These are phyloP conservation scores for Blastobotrys illinoisensis DNA, from an alignment of 1,139 yeast genomes.

Conservation along the genomic window DNA sequence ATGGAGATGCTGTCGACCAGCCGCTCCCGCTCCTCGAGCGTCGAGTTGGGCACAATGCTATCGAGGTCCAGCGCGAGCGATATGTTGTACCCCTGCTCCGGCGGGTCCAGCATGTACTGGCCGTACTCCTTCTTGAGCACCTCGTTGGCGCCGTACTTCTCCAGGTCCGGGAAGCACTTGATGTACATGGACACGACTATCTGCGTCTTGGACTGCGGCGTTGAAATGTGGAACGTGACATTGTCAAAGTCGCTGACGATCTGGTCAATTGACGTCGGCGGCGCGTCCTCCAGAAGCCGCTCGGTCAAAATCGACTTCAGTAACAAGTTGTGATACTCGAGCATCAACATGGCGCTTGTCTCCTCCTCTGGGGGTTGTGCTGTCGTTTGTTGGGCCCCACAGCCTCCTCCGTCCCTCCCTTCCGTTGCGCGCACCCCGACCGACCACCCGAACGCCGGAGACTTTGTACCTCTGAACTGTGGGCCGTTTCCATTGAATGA, in stretches of 20 bases:
- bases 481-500: no score
- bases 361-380: background rate
- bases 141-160: constrained; percentile 52
- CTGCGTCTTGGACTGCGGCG: constrained; percentile 63
- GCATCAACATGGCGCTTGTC: constrained; percentile 30
- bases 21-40: constrained; percentile 41
- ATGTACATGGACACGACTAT: constrained; percentile 65
- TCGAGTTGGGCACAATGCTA: constrained; percentile 33
- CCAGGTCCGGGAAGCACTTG: constrained; percentile 72
- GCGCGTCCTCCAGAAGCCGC: constrained; percentile 36
- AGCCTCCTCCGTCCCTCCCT: background rate
- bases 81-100: constrained; percentile 79
- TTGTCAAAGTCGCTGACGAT: constrained; percentile 92
- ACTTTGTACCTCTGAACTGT: no score
- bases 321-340: constrained; percentile 41
- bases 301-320: constrained; percentile 39
- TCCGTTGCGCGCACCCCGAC: background rate
- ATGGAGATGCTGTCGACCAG: constrained; percentile 63
- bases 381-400: background rate
- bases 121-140: constrained; percentile 41
- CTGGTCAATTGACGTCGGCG: constrained; percentile 68
- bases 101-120: constrained; percentile 34
- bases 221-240: constrained; percentile 87
- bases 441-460: no score
- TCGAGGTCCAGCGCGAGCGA: constrained; percentile 65